These are phyloP conservation scores for Polygonum maritimum DNA, from an alignment of 148 eudicot species.

Conservation along the genomic window DNA sequence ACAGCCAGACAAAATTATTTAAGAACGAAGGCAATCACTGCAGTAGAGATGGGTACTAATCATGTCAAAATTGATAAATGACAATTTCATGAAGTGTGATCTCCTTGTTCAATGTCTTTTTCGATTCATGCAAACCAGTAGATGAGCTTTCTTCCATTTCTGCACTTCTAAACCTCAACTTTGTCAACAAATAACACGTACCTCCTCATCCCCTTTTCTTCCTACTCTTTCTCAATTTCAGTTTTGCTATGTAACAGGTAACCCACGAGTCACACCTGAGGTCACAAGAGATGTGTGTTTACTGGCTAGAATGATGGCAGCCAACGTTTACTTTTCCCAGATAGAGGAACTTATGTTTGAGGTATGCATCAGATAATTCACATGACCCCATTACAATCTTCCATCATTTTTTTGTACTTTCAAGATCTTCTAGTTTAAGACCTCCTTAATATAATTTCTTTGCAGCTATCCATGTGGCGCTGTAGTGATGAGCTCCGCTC, in stretches of 20 bases:
- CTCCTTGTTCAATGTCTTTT: background rate
- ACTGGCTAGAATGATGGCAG: slow-evolving; percentile 21
- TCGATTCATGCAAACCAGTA: background rate
- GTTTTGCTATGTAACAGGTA: slow-evolving; percentile 7
- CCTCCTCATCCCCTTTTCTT: background rate
- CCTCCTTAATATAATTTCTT: background rate
- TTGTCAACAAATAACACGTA: background rate
- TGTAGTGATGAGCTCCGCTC: slow-evolving; percentile 16
- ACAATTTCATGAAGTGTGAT: background rate
- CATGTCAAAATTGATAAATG: background rate
- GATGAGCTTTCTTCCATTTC: background rate
- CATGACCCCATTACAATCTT: background rate
- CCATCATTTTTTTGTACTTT: background rate
- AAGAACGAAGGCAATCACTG: background rate
- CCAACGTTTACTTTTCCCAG: slow-evolving; percentile 15
- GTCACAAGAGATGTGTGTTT: slow-evolving; percentile 19
- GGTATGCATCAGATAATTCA: slow-evolving; percentile 7
- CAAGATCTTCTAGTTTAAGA: background rate
- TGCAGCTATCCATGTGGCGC: slow-evolving; percentile 19
- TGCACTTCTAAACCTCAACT: background rate
- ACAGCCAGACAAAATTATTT: background rate
- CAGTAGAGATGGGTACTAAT: background rate
- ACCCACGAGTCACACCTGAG: slow-evolving; percentile 19
- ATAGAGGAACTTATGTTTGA: slow-evolving; percentile 20
- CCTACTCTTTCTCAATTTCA: slow-evolving; percentile 2